Evolutionary conservation across 176 grass and related monocot genomes (phyloP), one percentile per base, ranked within the genome.

Genomic region (Neostapfia colusana): DNA sequence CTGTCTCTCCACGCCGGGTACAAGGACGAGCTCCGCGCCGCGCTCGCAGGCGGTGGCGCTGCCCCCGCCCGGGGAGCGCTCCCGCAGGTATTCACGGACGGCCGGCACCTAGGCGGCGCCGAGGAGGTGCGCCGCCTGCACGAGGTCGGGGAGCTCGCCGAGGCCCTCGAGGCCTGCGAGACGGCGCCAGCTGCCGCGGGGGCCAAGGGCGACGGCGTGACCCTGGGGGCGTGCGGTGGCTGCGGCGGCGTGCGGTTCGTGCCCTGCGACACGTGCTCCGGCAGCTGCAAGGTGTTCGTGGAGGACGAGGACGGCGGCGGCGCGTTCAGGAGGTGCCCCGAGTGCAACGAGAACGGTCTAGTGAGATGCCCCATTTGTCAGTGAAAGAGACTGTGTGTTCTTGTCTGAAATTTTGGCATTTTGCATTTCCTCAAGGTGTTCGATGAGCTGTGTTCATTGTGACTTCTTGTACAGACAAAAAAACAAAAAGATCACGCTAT

Each of bases 261-360:
- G 46, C 92, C 92, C 24, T 99, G 92, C 83, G 81, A 76, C 41
- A 64, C 17, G 20, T 99, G 96, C 78, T 99, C 78, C 3, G 92
- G 95, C 44, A 99, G 92, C 88, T 95, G 96, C 81, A 99, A 95
- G 83, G 81, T 99, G 76, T 99, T 90, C 83, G 85, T 92, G 37
- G 55, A 59, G 23, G 88, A 88, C 43, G 79, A 28, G 13, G 63
- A 34, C n/a, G n/a, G n/a, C 26, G 83, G 36, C 42, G 83, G 81
- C 18, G 86, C 83, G 16, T 99, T 99, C 82, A 83, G 82, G 73
- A 63, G 89, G 66, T 99, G 92, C 75, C 75, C 83, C 10, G 87
- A 89, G 23, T 99, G 96, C 89, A 99, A 99, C 70, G 96, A 99
- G 86, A 99, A 99, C 70, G 96, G 96, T 2, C 86, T 99, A 9